phyloP scores from a whole-genome alignment of 164 flowering plant genomes.

The Piper longum region DNA sequence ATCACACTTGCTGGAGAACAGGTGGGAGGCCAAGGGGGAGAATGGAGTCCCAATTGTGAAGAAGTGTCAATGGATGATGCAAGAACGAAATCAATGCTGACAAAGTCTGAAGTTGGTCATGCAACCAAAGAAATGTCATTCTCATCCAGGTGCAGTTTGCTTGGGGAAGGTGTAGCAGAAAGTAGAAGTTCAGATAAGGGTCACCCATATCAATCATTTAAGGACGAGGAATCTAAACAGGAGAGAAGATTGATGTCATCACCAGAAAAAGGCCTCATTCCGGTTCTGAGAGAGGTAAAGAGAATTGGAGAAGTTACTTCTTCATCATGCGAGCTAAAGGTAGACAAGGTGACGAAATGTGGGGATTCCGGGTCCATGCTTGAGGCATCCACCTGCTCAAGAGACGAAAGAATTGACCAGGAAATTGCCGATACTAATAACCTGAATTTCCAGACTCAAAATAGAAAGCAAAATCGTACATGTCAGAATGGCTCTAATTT shows the following conservation, averaged over 20 bases:
- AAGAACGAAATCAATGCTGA: neutral
- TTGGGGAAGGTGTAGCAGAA: neutral
- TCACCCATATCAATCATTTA: neutral
- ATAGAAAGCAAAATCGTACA: conserved; percentile 7
- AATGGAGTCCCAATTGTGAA: conserved; percentile 4
- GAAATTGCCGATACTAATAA: neutral
- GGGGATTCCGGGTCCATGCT: neutral
- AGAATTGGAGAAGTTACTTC: neutral
- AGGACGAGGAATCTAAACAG: conserved; percentile 4
- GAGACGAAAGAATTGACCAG: neutral
- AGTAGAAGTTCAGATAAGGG: neutral
- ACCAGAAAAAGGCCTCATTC: neutral
- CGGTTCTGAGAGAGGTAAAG: neutral
- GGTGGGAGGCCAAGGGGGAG: neutral
- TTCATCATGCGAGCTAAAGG: neutral
- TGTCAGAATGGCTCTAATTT: conserved; percentile 5
- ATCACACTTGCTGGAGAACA: neutral
- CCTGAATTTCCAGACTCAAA: neutral
- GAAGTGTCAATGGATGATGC: neutral
- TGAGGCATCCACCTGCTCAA: neutral
- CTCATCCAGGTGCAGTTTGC: conserved; percentile 1
- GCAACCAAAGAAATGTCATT: conserved; percentile 5
- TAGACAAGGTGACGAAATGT: too few species aligned
- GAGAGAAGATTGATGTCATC: neutral
- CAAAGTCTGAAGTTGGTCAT: conserved; percentile 1